Conservation (phyloP, 768 basidiomycete species). For the Podaxis carcinomalis region DNA sequence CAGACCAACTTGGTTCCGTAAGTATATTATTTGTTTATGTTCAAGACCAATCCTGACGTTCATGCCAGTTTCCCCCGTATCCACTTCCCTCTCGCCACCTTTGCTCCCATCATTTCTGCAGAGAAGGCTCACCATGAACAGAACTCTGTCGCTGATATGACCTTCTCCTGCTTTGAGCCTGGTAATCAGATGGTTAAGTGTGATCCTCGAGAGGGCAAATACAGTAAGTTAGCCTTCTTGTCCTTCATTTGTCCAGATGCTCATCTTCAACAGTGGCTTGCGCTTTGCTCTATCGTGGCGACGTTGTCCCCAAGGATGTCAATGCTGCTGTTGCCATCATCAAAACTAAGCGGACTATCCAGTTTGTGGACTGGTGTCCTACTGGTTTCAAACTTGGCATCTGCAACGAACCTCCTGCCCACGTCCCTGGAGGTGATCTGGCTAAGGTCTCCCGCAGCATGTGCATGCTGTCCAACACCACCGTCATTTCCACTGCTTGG, state of each 20-base stretch:
- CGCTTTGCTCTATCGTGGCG: slow-evolving; percentile 89
- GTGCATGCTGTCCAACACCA: slow-evolving; percentile 96
- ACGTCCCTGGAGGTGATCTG: slow-evolving; percentile 91
- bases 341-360: slow-evolving; percentile 97
- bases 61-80: slow-evolving; percentile 87
- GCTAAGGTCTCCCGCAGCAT: slow-evolving; percentile 91
- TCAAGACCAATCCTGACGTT: slow-evolving; percentile 9
- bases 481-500: slow-evolving; percentile 94
- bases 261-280: slow-evolving; percentile 67
- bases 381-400: slow-evolving; percentile 99
- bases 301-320: slow-evolving; percentile 95
- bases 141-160: slow-evolving; percentile 98
- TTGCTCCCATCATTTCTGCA: slow-evolving; percentile 90
- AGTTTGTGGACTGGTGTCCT: slow-evolving; percentile 98
- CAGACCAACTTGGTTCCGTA: slow-evolving; percentile 98
- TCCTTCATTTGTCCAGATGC: slow-evolving; percentile 3
- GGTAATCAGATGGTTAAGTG: slow-evolving; percentile 97
- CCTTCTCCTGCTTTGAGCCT: slow-evolving; percentile 94
- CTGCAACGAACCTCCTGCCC: slow-evolving; percentile 93
- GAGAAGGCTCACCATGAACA: slow-evolving; percentile 96
- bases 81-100: slow-evolving; percentile 97
- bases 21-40: slow-evolving; percentile 27
- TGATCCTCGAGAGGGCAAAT: slow-evolving; percentile 97
- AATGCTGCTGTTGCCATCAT: slow-evolving; percentile 89
- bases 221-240: slow-evolving; percentile 56